phyloP scores from a whole-genome alignment of 257 asterid genomes.

The Ligustrum vulgare region DNA sequence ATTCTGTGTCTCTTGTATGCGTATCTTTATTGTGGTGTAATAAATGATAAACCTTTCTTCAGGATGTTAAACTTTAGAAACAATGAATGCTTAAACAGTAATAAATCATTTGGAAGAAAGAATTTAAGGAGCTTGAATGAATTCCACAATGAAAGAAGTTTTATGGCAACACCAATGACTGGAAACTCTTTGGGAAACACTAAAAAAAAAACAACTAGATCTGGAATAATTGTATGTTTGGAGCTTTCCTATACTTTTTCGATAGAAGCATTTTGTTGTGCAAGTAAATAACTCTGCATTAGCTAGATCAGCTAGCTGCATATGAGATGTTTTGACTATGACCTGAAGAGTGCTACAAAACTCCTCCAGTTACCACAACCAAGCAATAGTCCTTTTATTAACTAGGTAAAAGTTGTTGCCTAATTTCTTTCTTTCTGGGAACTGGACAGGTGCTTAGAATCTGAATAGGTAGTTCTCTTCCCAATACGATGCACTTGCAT shows the following conservation, averaged over 20 bases:
- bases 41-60: neutral
- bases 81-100: neutral
- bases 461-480: neutral
- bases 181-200: neutral
- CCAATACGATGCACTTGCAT: neutral
- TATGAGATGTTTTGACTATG: neutral
- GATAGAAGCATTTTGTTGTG: neutral
- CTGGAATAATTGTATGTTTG: neutral
- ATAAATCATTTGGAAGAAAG: conserved; percentile 1
- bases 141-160: conserved; percentile 1
- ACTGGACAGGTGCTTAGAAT: neutral
- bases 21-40: conserved; percentile 5
- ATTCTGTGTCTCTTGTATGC: neutral
- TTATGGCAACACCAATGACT: conserved; percentile 7
- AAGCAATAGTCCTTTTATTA: neutral
- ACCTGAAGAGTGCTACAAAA: neutral
- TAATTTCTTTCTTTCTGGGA: neutral
- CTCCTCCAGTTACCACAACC: neutral
- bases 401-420: neutral
- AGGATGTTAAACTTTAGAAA: neutral
- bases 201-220: neutral
- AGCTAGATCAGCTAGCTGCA: neutral
- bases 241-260: conserved; percentile 7
- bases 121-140: neutral
- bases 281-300: neutral